A percentile compares a stretch with the other conserved stretches of the same genome.
Evolutionary conservation across 495 filamentous ascomycete species (phyloP).

Genomic region (Penicillium malachiteum): DNA sequence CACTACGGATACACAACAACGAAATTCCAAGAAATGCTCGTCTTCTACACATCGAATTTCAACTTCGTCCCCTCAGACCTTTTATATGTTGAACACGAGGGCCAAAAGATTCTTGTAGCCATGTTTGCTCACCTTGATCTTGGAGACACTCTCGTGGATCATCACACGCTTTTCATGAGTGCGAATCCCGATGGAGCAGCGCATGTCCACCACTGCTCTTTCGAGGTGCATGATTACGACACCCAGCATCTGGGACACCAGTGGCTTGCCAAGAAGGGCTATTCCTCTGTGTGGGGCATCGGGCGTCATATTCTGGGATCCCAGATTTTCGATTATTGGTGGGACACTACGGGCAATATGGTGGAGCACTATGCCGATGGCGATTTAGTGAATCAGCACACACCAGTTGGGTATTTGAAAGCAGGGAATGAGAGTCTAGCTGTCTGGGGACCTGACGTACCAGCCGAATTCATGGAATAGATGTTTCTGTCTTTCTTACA

Average conservation of each 20-base stretch:
- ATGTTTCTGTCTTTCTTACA: no score
- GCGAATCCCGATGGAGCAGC: constrained; percentile 39
- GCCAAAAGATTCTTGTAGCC: constrained; percentile 47
- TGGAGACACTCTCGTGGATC: constrained; percentile 60
- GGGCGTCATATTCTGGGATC: constrained; percentile 72
- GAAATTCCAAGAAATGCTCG: constrained; percentile 54
- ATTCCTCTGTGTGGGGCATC: constrained; percentile 71
- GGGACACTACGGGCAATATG: constrained; percentile 59
- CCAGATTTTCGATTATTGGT: constrained; percentile 82
- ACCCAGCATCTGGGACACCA: constrained; percentile 72
- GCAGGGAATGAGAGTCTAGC: constrained; percentile 28
- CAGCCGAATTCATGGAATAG: constrained; percentile 1
- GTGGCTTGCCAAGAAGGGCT: constrained; percentile 63
- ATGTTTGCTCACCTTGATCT: constrained; percentile 66
- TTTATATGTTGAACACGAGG: constrained; percentile 24
- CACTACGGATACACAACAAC: constrained; percentile 68
- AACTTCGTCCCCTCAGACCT: constrained; percentile 58
- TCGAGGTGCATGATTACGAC: constrained; percentile 76
- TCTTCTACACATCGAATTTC: constrained; percentile 67
- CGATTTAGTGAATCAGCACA: constrained; percentile 60
- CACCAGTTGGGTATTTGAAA: constrained; percentile 40
- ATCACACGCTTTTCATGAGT: constrained; percentile 72
- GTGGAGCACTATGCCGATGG: constrained; percentile 73
- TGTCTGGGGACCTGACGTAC: constrained; percentile 36
- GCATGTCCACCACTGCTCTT: constrained; percentile 71